Conservation (phyloP, 2,329 filamentous ascomycete species). For the Pseudocercospora fijiensis region DNA sequence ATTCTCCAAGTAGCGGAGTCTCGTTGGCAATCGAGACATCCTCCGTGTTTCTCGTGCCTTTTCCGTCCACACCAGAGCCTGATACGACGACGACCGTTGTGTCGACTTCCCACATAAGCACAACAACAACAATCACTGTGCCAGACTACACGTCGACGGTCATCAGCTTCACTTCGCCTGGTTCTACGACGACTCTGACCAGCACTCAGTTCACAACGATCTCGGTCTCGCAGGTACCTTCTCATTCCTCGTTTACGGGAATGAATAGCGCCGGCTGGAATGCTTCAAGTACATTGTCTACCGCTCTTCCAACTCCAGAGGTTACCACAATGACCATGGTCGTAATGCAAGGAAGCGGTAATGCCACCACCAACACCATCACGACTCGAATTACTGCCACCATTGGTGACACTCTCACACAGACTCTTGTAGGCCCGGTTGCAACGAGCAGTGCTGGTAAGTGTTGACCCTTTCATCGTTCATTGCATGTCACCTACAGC, state of each 20-base stretch:
- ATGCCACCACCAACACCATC: constrained; percentile 31
- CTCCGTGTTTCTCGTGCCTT: constrained; percentile 24
- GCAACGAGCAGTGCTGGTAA: constrained; percentile 3
- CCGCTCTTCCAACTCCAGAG: constrained; percentile 5
- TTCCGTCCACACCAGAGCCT: constrained; percentile 10
- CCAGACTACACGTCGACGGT: constrained; percentile 33
- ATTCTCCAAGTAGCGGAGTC: constrained; percentile 29
- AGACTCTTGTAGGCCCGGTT: constrained; percentile 13
- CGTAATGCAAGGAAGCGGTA: constrained; percentile 30
- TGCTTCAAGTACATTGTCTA: constrained; percentile 17
- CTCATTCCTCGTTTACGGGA: constrained; percentile 27
- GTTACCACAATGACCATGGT: constrained; percentile 29
- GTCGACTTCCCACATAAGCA: constrained; percentile 16
- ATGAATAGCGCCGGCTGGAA: constrained; percentile 35
- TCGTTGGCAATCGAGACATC: constrained; percentile 28
- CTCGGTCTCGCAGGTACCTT: constrained; percentile 23
- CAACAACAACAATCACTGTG: constrained; percentile 23
- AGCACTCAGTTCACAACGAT: constrained; percentile 33
- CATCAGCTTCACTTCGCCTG: constrained; percentile 28
- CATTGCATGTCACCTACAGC: background rate
- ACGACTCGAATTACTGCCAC: constrained; percentile 32
- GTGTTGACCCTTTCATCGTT: background rate
- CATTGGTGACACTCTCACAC: constrained; percentile 22
- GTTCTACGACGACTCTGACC: constrained; percentile 31
- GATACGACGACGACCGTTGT: constrained; percentile 17